Evolutionary conservation across 768 basidiomycete species (phyloP).

Genomic region (Lactarius vividus): DNA sequence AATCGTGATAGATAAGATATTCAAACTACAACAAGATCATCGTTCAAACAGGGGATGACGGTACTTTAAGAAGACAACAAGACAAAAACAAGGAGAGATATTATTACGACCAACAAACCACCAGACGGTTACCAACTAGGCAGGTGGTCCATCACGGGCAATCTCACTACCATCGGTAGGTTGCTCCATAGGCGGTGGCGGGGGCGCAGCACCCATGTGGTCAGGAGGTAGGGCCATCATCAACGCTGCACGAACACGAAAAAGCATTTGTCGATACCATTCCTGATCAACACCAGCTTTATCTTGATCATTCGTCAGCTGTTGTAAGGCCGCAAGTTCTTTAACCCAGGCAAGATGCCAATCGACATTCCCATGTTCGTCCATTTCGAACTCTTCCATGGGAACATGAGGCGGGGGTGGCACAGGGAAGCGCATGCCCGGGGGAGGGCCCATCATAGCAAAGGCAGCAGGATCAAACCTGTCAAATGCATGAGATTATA

Average conservation of each 20-base stretch:
- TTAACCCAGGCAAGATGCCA: slow-evolving; percentile 82
- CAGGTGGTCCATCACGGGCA: slow-evolving; percentile 24
- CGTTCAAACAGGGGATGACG: slow-evolving; percentile 1
- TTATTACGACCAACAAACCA: neutral
- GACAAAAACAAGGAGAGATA: neutral
- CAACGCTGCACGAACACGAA: slow-evolving; percentile 70
- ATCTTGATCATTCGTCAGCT: slow-evolving; percentile 78
- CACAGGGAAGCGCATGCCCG: slow-evolving; percentile 64
- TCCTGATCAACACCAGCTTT: slow-evolving; percentile 77
- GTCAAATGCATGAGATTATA: slow-evolving; percentile 20
- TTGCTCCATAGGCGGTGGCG: slow-evolving; percentile 26
- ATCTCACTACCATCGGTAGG: slow-evolving; percentile 23
- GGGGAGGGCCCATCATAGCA: slow-evolving; percentile 53
- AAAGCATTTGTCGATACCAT: slow-evolving; percentile 84
- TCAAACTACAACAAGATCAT: slow-evolving; percentile 12
- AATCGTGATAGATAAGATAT: neutral
- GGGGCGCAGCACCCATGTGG: slow-evolving; percentile 16
- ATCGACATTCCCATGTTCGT: slow-evolving; percentile 76
- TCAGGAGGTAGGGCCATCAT: slow-evolving; percentile 44
- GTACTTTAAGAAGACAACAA: neutral
- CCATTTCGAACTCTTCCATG: slow-evolving; percentile 66
- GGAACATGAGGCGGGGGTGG: slow-evolving; percentile 57
- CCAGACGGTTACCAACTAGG: slow-evolving; percentile 12
- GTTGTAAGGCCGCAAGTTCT: slow-evolving; percentile 71
- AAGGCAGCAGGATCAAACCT: slow-evolving; percentile 67